A percentile compares a stretch with the other conserved stretches of the same genome.
These are phyloP conservation scores for Trebouxia gelatinosa DNA, from an alignment of 163 green algal species.

Conservation along the genomic window DNA sequence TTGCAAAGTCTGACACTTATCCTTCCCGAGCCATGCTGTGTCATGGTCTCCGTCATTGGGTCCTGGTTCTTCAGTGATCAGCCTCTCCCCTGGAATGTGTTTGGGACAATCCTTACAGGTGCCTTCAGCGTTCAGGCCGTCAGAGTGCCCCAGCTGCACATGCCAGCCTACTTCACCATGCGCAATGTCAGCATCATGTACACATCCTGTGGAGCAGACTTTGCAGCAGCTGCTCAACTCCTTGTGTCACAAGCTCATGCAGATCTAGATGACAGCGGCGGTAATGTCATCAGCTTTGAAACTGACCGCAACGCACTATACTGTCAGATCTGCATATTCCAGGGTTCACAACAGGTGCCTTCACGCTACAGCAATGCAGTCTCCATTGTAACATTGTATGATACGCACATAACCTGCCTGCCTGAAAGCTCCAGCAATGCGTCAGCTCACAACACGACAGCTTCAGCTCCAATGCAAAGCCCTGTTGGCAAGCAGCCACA, in stretches of 20 bases:
- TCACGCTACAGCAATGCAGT: conserved; percentile 9
- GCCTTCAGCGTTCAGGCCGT: conserved; percentile 20
- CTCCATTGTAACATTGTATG: conserved; percentile 1
- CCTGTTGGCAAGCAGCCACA: too few relatives aligned
- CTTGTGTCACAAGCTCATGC: neutral
- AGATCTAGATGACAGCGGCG: neutral
- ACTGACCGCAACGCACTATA: too few relatives aligned
- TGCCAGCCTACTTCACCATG: neutral
- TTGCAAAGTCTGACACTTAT: neutral
- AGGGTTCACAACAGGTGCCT: conserved; percentile 11
- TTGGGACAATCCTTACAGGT: conserved; percentile 9
- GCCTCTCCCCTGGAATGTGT: conserved; percentile 17
- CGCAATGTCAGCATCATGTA: neutral
- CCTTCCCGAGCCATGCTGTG: conserved; percentile 1
- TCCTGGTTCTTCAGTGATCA: conserved; percentile 23
- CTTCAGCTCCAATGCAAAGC: too few relatives aligned
- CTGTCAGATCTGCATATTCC: conserved; percentile 5
- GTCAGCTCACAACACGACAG: too few relatives aligned
- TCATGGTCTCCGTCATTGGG: neutral
- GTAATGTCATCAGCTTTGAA: neutral
- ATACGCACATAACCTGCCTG: conserved; percentile 14
- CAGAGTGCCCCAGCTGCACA: neutral
- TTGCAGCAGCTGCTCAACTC: neutral
- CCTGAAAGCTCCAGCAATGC: too few relatives aligned
- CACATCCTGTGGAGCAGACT: neutral